Evolutionary conservation across 2,329 filamentous ascomycete species (phyloP), one percentile per base, ranked within the genome.

Genomic region (Talaromyces sp.): DNA sequence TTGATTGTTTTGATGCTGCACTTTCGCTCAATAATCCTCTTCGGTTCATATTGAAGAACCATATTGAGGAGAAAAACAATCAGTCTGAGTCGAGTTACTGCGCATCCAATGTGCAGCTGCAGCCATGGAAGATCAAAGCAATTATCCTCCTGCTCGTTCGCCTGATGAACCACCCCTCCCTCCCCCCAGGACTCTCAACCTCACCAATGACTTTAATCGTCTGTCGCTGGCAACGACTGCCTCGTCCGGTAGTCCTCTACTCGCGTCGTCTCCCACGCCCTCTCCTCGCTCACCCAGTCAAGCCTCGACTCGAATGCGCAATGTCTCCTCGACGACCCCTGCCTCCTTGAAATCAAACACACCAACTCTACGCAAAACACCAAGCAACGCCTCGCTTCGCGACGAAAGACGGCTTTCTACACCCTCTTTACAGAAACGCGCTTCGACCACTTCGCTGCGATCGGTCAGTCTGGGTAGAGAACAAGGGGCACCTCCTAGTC

Each of bases 401-500:
- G 76, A 79, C 62, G 76, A 79, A 56, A 73, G 72, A 62, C 71
- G 74, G 62, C 71, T 71, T 47, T 78, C 77, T 8, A 72, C 68
- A 11, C 70, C 74, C 9, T 72, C 71, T n/a, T 62, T 80, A 33
- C 73, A 79, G 50, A 79, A 80, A 56, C 76, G 76, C 27, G 68
- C 72, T 24, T 80, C 78, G 1, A 71, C 71, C 9, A 73, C 72
- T 11, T 80, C 78, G 5, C 67, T 80, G 50, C 75, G 77, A 60
- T 79, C 76, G 0, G 69, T 69, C 7, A 66, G 65, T 41, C 14
- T 62, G 19, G 54, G 65, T 41, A 60, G 41, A 35, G 72, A 73
- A 39, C 71, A 72, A 31, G 70, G 67, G 19, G 73, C 76, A 9
- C 70, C 69, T 24, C 68, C 72, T 22, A 73, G 70, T 45, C 67